Base-by-base conservation (phyloP, 2,329 filamentous ascomycete genomes). In the Colletotrichum tropicicola region DNA sequence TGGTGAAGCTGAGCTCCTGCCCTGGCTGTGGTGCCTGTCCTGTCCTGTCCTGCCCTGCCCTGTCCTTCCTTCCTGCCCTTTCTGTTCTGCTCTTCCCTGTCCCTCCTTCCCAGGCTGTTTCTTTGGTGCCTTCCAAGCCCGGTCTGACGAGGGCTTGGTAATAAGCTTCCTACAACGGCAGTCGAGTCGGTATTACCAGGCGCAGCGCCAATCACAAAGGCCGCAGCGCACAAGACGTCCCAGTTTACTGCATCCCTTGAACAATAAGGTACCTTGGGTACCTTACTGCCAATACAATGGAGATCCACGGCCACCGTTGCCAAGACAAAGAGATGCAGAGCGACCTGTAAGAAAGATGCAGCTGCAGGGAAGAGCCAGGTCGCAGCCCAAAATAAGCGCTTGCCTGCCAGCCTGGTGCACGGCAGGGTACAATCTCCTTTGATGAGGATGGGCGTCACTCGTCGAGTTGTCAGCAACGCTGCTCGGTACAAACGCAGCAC, bases 91-190 rank as follows among this genome's bases (percentile, higher is more conserved):
- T n/a, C n/a, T n/a, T n/a, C n/a, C n/a, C n/a, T n/a, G n/a, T n/a
- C n/a, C n/a, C n/a, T n/a, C n/a, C n/a, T n/a, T n/a, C n/a, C n/a
- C n/a, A n/a, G n/a, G n/a, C n/a, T n/a, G n/a, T n/a, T n/a, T n/a
- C n/a, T n/a, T n/a, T n/a, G n/a, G n/a, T 35, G 30, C 30, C 30
- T 10, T 35, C 30, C 30, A 35, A 32, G 30, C 27, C 28, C 21
- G 23, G 51, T n/a, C 54, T 47, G 39, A 64, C 48, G 55, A 21
- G 35, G 56, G 48, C 35, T 60, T 60, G 56, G 61, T 49, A 54
- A 60, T 60, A 65, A 55, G 57, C 57, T 65, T 55, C 61, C 56
- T 51, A 43, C 49, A 53, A 65, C 57, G 61, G 61, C 57, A 61
- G 43, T 44, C 32, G 9, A 19, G 37, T 55, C 41, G 56, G 41